A percentile compares a stretch with the other conserved stretches of the same genome.
phyloP scores from a whole-genome alignment of 192 early-diverging fungal genomes.

The Phlyctochytrium bullatum region DNA sequence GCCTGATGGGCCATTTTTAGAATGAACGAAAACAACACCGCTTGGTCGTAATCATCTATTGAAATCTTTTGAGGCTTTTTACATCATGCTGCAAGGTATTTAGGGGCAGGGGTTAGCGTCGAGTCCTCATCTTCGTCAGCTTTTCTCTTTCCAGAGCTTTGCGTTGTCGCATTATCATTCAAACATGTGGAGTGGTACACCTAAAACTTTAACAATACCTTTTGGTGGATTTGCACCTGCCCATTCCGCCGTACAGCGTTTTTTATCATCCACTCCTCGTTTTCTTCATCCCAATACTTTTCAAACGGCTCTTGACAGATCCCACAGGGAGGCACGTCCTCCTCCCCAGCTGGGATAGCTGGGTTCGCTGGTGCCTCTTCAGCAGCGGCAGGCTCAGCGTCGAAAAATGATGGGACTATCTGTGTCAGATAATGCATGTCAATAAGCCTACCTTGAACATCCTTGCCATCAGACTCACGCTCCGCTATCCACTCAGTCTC shows the following conservation, averaged over 20 bases:
- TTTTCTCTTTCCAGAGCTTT: too few species aligned
- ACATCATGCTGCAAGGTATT: too few species aligned
- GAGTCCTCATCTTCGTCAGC: too few species aligned
- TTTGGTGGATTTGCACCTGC: too few species aligned
- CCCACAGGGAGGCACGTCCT: conserved; percentile 33
- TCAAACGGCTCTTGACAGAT: conserved; percentile 54
- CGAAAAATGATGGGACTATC: conserved; percentile 1
- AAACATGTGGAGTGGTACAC: not conserved
- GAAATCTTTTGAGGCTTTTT: too few species aligned
- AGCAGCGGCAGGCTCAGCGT: not conserved
- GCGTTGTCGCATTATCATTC: too few species aligned
- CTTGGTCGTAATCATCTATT: too few species aligned
- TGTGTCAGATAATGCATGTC: not conserved
- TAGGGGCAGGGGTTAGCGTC: too few species aligned
- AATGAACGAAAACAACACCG: too few species aligned
- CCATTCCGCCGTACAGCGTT: conserved; percentile 34
- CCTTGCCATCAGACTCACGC: conserved; percentile 30
- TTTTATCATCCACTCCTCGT: conserved; percentile 59
- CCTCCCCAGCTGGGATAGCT: conserved; percentile 2
- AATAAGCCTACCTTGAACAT: conserved; percentile 26
- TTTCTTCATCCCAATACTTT: conserved; percentile 55
- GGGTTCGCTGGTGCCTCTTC: not conserved
- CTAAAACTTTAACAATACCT: not conserved
- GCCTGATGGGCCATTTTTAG: too few species aligned
- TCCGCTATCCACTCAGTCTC: conserved; percentile 58